Evolutionary conservation across 2,329 filamentous ascomycete species (phyloP).

Genomic region (Pezicula rhizophila): DNA sequence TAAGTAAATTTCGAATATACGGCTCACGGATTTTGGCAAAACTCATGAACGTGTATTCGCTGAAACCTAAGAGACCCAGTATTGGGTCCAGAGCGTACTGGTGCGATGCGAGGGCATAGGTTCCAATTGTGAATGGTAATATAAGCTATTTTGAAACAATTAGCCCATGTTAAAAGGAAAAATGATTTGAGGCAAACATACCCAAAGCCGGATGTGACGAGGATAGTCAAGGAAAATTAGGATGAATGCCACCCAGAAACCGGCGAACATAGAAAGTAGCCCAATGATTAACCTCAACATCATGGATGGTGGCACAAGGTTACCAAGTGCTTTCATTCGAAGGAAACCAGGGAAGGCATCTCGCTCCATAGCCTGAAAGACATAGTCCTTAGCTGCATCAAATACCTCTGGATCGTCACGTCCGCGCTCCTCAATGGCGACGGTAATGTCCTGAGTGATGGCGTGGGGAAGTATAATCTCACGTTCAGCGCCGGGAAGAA

Average conservation of each 20-base stretch:
- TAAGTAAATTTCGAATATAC: conserved; percentile 80
- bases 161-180: conserved; percentile 7
- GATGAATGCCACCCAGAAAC: conserved; percentile 89
- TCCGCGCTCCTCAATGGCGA: conserved; percentile 81
- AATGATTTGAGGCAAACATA: conserved; percentile 40
- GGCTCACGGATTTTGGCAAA: conserved; percentile 85
- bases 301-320: conserved; percentile 86
- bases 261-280: conserved; percentile 80
- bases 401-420: conserved; percentile 97
- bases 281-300: conserved; percentile 81
- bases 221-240: conserved; percentile 84
- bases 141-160: conserved; percentile 55
- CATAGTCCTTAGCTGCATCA: conserved; percentile 95
- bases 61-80: conserved; percentile 80
- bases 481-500: conserved; percentile 89
- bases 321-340: conserved; percentile 89
- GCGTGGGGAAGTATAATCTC: conserved; percentile 89
- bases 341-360: conserved; percentile 98
- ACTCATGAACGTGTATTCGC: conserved; percentile 94
- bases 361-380: conserved; percentile 98
- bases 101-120: conserved; percentile 85
- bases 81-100: conserved; percentile 94
- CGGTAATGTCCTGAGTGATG: conserved; percentile 80
- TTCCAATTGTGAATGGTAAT: conserved; percentile 83
- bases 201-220: conserved; percentile 73